phyloP scores from a whole-genome alignment of 2,329 filamentous ascomycete species.

The Pseudogymnoascus destructans region DNA sequence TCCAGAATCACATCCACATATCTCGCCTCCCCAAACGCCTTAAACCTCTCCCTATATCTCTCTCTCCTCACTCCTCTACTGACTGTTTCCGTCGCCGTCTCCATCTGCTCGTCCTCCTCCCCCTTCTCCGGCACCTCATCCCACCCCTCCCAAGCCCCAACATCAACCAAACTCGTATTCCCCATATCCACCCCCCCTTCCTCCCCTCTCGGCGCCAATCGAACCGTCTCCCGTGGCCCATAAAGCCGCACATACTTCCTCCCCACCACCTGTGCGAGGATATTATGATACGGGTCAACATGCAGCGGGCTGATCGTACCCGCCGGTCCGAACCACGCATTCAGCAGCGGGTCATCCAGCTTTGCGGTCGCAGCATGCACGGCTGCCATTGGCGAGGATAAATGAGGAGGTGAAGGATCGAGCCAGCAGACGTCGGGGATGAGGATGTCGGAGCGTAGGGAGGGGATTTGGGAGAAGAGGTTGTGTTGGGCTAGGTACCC shows the following conservation, averaged over 20 bases:
- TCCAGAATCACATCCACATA: constrained; percentile 62
- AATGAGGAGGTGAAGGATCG: constrained; percentile 43
- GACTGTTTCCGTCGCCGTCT: constrained; percentile 2
- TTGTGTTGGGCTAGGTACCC: constrained; percentile 90
- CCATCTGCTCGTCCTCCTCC: constrained; percentile 13
- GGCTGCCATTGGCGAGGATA: constrained; percentile 32
- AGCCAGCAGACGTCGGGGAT: constrained; percentile 80
- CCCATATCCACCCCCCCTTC: constrained; percentile 70
- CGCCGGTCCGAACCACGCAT: constrained; percentile 85
- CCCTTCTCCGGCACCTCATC: constrained; percentile 13
- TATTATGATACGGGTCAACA: constrained; percentile 87
- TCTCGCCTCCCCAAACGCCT: constrained; percentile 14
- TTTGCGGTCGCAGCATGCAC: constrained; percentile 27
- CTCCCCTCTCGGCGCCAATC: constrained; percentile 50
- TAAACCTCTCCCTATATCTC: constrained; percentile 16
- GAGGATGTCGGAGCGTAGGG: constrained; percentile 59
- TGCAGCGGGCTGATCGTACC: constrained; percentile 87
- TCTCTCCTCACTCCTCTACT: constrained; percentile 9
- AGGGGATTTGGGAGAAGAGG: constrained; percentile 70
- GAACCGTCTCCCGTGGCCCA: constrained; percentile 44
- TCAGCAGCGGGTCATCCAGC: constrained; percentile 53
- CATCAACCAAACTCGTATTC: constrained; percentile 72
- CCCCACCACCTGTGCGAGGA: constrained; percentile 80
- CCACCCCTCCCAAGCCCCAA: constrained; percentile 56
- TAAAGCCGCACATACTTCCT: constrained; percentile 88